These are phyloP conservation scores for Antarctomyces pellizariae DNA, from an alignment of 495 filamentous ascomycete species.

Conservation along the genomic window DNA sequence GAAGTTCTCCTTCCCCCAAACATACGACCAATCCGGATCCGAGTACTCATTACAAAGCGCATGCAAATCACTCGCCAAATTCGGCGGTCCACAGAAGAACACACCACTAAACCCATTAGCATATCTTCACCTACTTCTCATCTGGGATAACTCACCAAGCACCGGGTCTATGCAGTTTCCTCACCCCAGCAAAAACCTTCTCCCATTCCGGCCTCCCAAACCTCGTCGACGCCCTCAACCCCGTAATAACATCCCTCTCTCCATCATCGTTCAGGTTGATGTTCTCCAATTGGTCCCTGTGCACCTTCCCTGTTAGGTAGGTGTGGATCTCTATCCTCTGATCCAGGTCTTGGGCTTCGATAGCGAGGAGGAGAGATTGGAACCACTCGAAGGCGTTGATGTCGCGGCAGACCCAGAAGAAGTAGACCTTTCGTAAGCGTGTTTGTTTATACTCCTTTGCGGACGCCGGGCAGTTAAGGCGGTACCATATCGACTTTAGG, in stretches of 20 bases:
- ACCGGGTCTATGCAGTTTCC: slow-evolving; percentile 46
- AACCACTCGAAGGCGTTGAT: slow-evolving; percentile 70
- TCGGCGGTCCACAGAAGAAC: slow-evolving; percentile 61
- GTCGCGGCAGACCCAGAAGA: slow-evolving; percentile 68
- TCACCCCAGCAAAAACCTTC: slow-evolving; percentile 51
- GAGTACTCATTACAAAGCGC: slow-evolving; percentile 60
- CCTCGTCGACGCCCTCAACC: slow-evolving; percentile 49
- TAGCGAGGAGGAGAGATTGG: slow-evolving; percentile 50
- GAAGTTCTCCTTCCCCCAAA: slow-evolving; percentile 61
- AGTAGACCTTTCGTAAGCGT: slow-evolving; percentile 54
- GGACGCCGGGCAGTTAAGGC: slow-evolving; percentile 62
- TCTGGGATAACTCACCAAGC: no score
- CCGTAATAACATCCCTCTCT: slow-evolving; percentile 55
- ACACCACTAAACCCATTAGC: slow-evolving; percentile 54
- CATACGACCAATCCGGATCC: slow-evolving; percentile 29
- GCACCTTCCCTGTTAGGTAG: slow-evolving; percentile 56
- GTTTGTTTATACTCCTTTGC: no score
- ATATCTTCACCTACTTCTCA: no score
- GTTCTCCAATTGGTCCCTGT: slow-evolving; percentile 54
- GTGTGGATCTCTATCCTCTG: slow-evolving; percentile 58
- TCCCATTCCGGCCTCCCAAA: slow-evolving; percentile 65
- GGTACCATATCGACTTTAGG: slow-evolving; percentile 68
- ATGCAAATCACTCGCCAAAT: slow-evolving; percentile 40
- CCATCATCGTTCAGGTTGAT: slow-evolving; percentile 74
- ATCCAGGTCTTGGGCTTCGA: slow-evolving; percentile 64